Evolutionary conservation across 2,329 filamentous ascomycete species (phyloP), one percentile per base, ranked within the genome.

Genomic region (Claviceps maximensis): DNA sequence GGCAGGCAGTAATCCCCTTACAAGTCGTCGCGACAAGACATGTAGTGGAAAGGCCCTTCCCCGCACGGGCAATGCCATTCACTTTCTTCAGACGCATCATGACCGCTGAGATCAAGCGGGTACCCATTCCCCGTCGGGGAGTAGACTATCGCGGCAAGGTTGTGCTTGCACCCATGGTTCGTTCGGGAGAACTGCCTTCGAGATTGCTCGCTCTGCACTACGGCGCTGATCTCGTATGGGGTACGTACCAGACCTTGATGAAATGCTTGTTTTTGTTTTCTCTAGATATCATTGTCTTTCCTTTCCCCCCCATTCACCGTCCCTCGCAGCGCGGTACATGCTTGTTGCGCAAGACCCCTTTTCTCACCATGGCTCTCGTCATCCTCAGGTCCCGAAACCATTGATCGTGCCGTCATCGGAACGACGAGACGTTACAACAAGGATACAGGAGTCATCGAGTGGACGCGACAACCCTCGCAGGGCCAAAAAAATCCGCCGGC

Each of bases 171-270:
- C 93, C 93, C 42, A 98, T 98, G 93, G 91, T 96, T 54, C 86
- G 93, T 60, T 95, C 89, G n/a, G 93, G 93, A 65, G 93, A 98
- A 74, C 74, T 96, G 56, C 91, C 93, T 3, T 93, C 88, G 41
- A 84, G 93, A 54, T 78, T 98, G 27, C 72, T 95, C 45, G 88
- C 93, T 33, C 80, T 98, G 56, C 87, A 94, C 64, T 97, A 98
- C 67, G 93, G 93, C 59, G 93, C 93, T 51, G 93, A 98, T 69
- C 76, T 98, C 17, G 93, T 98, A 59, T 98, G 93, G 91, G 91
- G 85, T 87, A 68, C 60, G 76, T 13, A 4, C 15, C 27, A 46
- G 46, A 2, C 29, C 29, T 29, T 29, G 6, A 29, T 29, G n/a
- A n/a, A n/a, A n/a, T 29, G 6, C 29, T 29, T 3, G 1, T 29